phyloP scores from a whole-genome alignment of 108 stramenopile genomes.

The Bacterosira constricta region DNA sequence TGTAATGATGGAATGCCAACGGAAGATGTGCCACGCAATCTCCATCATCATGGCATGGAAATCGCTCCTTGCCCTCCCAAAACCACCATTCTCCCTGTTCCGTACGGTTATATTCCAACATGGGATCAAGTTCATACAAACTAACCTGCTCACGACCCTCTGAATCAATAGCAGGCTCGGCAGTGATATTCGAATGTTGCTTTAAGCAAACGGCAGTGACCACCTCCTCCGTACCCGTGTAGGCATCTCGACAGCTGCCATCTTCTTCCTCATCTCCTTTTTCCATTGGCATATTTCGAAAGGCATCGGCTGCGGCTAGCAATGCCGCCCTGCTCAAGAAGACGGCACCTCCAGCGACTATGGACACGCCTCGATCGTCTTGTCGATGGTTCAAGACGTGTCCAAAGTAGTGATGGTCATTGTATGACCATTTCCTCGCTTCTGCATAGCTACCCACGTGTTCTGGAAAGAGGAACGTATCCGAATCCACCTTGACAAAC shows the following conservation, averaged over 20 bases:
- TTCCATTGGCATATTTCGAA: constrained; percentile 40
- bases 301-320: constrained; percentile 22
- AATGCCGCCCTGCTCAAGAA: constrained; percentile 38
- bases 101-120: constrained; percentile 30
- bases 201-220: constrained; percentile 39
- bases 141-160: constrained; percentile 31
- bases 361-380: constrained; percentile 31
- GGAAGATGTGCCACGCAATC: constrained; percentile 40
- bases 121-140: constrained; percentile 11
- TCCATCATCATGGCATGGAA: constrained; percentile 29
- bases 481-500: constrained; percentile 49
- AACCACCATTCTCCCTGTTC: constrained; percentile 43
- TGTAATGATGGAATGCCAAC: constrained; percentile 30
- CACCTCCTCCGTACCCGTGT: constrained; percentile 38
- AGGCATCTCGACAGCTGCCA: constrained; percentile 46
- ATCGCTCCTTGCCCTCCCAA: constrained; percentile 30
- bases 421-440: constrained; percentile 19
- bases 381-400: constrained; percentile 37
- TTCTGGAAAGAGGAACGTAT: constrained; percentile 45
- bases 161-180: constrained; percentile 27
- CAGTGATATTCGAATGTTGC: constrained; percentile 16
- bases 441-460: constrained; percentile 29
- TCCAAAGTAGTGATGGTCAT: constrained; percentile 49
- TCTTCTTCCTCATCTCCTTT: constrained; percentile 39
- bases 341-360: constrained; percentile 39